These are phyloP conservation scores for Grammothele lineata DNA, from an alignment of 768 basidiomycete genomes.

Conservation along the genomic window DNA sequence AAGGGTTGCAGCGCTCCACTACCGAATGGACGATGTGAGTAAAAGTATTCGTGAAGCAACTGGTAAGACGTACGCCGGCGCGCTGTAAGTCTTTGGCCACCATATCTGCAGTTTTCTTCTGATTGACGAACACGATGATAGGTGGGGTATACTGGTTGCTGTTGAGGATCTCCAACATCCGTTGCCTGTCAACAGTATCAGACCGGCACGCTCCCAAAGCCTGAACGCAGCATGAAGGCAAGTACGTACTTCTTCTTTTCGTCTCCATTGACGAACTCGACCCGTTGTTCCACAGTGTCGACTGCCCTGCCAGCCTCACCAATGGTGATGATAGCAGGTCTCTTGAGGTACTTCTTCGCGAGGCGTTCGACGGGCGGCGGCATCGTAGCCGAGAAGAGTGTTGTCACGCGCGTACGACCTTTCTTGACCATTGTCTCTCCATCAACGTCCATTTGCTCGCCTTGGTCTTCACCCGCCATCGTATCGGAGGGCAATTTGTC, in stretches of 20 bases:
- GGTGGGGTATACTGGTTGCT: constrained; percentile 78
- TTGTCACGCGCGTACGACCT: constrained; percentile 87
- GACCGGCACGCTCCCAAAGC: not conserved
- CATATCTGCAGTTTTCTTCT: constrained; percentile 99
- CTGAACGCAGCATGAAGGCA: not conserved
- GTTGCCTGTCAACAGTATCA: constrained; percentile 46
- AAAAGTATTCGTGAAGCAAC: too few relatives aligned
- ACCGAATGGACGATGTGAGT: too few relatives aligned
- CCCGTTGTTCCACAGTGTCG: constrained; percentile 94
- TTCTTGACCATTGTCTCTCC: constrained; percentile 62
- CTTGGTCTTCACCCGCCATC: constrained; percentile 80
- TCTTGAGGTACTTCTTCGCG: constrained; percentile 88
- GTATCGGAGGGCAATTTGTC: constrained; percentile 86
- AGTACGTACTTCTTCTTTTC: constrained; percentile 90
- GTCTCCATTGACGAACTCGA: constrained; percentile 89
- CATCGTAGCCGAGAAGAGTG: constrained; percentile 98
- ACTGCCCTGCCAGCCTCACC: constrained; percentile 98
- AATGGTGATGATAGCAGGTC: constrained; percentile 94
- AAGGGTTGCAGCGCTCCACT: constrained; percentile 89
- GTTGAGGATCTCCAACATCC: constrained; percentile 90
- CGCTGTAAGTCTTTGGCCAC: constrained; percentile 92
- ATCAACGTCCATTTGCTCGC: constrained; percentile 76
- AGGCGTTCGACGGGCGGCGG: constrained; percentile 94
- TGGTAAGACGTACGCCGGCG: constrained; percentile 62
- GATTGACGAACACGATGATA: constrained; percentile 98